Conservation (phyloP, 176 grass and related monocot species). For the Lolium perenne region DNA sequence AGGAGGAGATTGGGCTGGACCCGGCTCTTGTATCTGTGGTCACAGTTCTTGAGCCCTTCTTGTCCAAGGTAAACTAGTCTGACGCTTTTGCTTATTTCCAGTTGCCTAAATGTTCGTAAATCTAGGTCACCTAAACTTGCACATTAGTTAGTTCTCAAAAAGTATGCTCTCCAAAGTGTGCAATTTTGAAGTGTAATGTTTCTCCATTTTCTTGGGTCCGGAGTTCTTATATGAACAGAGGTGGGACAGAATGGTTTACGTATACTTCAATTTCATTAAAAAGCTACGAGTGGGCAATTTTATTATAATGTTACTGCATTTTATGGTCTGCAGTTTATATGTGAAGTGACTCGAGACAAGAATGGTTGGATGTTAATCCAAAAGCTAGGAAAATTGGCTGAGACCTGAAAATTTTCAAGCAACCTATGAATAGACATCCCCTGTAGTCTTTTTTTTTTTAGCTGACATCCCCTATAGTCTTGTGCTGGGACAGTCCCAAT, state of each 20-base stretch:
- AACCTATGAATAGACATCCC: not conserved
- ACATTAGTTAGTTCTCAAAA: not conserved
- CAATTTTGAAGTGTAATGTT: not conserved
- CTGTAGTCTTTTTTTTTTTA: no score
- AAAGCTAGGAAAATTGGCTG: not conserved
- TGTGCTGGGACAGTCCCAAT: not conserved
- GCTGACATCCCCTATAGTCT: not conserved
- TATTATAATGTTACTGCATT: not conserved
- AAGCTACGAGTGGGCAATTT: not conserved
- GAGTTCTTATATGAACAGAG: not conserved
- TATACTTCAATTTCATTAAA: no score
- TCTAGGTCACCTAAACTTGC: not conserved
- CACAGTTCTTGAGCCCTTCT: constrained; percentile 82
- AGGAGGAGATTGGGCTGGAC: constrained; percentile 89
- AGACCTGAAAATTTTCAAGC: not conserved
- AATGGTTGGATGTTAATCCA: not conserved
- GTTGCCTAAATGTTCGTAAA: not conserved
- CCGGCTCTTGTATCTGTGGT: constrained; percentile 68
- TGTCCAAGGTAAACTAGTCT: constrained; percentile 71
- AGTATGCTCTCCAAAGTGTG: not conserved
- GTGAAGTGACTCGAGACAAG: not conserved
- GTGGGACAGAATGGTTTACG: not conserved
- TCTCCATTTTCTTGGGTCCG: not conserved
- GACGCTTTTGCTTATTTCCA: not conserved
- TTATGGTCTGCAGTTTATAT: not conserved